Conservation (phyloP, 345 rosid genomes). For the Aegle marmelos region DNA sequence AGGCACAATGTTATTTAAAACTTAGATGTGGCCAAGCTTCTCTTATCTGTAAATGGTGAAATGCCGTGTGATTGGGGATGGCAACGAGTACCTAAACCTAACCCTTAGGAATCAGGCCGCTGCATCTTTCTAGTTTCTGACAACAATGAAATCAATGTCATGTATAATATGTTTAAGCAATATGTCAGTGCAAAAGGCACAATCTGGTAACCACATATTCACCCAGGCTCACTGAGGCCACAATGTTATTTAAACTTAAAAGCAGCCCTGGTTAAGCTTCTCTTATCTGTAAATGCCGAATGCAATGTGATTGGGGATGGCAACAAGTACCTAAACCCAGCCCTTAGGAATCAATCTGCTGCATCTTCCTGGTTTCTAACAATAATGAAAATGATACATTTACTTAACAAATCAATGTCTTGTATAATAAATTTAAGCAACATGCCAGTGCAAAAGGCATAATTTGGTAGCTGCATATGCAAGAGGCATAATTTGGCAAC, state of each 20-base stretch:
- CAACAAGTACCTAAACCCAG: not conserved
- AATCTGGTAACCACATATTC: not conserved
- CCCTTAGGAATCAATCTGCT: conserved; percentile 24
- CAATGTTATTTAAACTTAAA: not conserved
- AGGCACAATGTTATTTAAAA: not conserved
- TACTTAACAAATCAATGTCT: not conserved
- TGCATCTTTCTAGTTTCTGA: conserved; percentile 87
- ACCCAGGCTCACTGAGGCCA: not conserved
- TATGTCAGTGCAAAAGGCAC: not conserved
- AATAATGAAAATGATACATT: conserved; percentile 23
- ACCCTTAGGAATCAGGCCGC: conserved; percentile 18
- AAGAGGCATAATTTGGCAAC: no score
- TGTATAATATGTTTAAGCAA: not conserved
- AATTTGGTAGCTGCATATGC: not conserved
- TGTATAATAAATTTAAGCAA: not conserved
- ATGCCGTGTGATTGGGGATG: not conserved
- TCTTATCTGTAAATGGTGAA: not conserved
- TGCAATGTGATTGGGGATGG: not conserved
- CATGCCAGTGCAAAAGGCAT: not conserved
- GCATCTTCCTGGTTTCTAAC: conserved; percentile 83
- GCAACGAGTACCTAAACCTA: not conserved
- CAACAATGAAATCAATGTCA: conserved; percentile 4
- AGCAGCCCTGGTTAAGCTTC: not conserved
- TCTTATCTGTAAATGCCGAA: not conserved
- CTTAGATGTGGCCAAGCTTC: not conserved